Percentiles rank a stretch among this genome's conserved stretches.
Evolutionary conservation across 768 basidiomycete species (phyloP).

Genomic region (Favolaschia claudopus): DNA sequence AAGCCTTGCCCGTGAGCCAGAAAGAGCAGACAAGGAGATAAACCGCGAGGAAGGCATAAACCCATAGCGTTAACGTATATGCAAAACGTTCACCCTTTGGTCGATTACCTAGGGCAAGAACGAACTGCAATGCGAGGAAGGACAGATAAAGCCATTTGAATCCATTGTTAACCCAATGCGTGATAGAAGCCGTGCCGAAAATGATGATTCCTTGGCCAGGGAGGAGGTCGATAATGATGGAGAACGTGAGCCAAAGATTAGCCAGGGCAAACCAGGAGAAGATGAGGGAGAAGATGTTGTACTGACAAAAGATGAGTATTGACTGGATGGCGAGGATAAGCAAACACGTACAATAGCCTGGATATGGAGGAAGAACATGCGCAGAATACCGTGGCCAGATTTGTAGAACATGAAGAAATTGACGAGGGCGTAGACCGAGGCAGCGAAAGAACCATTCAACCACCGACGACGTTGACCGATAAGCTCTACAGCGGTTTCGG

Average conservation of each 20-base stretch:
- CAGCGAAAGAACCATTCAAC: constrained; percentile 96
- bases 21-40: constrained; percentile 91
- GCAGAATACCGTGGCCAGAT: constrained; percentile 85
- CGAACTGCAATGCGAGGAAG: constrained; percentile 77
- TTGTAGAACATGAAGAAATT: constrained; percentile 91
- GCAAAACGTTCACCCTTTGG: constrained; percentile 75
- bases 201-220: constrained; percentile 59
- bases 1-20: constrained; percentile 82
- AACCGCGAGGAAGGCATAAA: constrained; percentile 82
- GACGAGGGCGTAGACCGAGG: constrained; percentile 90
- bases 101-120: constrained; percentile 57
- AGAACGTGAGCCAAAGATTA: constrained; percentile 95
- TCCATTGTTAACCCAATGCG: constrained; percentile 85
- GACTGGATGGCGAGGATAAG: background rate
- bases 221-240: constrained; percentile 90
- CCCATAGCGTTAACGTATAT: constrained; percentile 75
- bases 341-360: constrained; percentile 81
- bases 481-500: constrained; percentile 88
- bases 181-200: constrained; percentile 77
- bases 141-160: constrained; percentile 90
- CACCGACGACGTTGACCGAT: constrained; percentile 96
- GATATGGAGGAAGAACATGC: constrained; percentile 97
- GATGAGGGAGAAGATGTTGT: constrained; percentile 83
- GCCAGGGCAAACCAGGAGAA: constrained; percentile 95
- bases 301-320: constrained; percentile 52